Evolutionary conservation across 1,139 yeast species (phyloP), one percentile per base, ranked within the genome.

Genomic region (Hansenula sp.): DNA sequence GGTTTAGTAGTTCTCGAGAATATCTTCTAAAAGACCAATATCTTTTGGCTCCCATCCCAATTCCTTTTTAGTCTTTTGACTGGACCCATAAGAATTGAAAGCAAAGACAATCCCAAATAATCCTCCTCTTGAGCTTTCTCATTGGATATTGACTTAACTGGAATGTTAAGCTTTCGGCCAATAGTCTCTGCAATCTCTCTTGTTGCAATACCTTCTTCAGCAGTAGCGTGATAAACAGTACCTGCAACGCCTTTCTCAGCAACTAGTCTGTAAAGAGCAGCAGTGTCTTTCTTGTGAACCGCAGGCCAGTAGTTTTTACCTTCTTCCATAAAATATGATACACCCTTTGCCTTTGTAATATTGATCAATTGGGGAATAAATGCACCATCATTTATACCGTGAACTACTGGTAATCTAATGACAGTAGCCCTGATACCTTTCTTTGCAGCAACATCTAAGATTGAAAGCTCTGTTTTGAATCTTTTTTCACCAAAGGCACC

Each of bases 391-490:
- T 44, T 49, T 18, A 43, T 46, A 19, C 56, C 67, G 42, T 62
- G 65, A 26, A 60, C 64, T 19, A 56, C 45, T n/a, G 64, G 62
- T 22, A 62, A 48, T 44, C 65, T 53, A 12, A 64, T 39, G n/a
- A 40, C 13, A 29, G 40, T 41, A 4, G 50, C 42, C 29, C 43
- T 53, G 18, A 63, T 55, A 6, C 61, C 63, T 44, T 46, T 11
- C 8, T 17, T 18, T 11, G n/a, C n/a, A 17, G 35, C 20, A 17
- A n/a, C 13, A 11, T 29, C 21, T 6, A 29, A 9, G 19, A 18
- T 21, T 18, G 6, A 17, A 10, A 7, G 11, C 12, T 29, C 31
- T 11, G 21, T 18, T 7, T 10, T 11, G 2, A 18, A 10, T 29
- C 31, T 29, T n/a, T 11, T 6, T 12, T 10, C 3, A 4, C 13